These are phyloP conservation scores for Mortierella sp. DNA, from an alignment of 371 early-diverging fungal species.

Conservation along the genomic window DNA sequence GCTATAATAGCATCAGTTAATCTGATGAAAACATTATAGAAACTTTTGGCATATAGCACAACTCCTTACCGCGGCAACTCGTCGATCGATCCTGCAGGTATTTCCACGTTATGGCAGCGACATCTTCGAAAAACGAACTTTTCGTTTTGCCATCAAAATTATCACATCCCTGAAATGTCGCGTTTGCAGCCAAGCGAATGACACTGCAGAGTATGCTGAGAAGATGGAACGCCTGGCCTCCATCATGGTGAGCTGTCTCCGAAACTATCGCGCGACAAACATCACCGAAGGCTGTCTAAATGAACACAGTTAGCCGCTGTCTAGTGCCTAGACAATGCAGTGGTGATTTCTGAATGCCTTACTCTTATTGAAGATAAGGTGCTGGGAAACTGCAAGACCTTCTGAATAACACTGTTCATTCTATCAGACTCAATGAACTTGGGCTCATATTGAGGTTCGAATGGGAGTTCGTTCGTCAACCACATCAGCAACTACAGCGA, in stretches of 20 bases:
- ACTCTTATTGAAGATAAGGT: background rate
- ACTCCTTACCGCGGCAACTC: background rate
- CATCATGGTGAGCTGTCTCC: background rate
- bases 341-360: background rate
- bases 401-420: background rate
- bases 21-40: background rate
- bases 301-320: background rate
- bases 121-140: background rate
- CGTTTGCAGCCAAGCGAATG: background rate
- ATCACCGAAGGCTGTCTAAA: background rate
- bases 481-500: slow-evolving; percentile 5
- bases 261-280: background rate
- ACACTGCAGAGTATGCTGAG: background rate
- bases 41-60: too few species aligned
- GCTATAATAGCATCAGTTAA: background rate
- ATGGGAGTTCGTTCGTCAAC: background rate
- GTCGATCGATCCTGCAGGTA: background rate
- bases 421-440: background rate
- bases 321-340: background rate
- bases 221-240: background rate
- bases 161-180: background rate
- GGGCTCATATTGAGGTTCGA: background rate
- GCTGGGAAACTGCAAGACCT: background rate
- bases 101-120: background rate
- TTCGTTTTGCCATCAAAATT: background rate